Conservation (phyloP, 257 asterid species). For the Oldenlandia corymbosa region DNA sequence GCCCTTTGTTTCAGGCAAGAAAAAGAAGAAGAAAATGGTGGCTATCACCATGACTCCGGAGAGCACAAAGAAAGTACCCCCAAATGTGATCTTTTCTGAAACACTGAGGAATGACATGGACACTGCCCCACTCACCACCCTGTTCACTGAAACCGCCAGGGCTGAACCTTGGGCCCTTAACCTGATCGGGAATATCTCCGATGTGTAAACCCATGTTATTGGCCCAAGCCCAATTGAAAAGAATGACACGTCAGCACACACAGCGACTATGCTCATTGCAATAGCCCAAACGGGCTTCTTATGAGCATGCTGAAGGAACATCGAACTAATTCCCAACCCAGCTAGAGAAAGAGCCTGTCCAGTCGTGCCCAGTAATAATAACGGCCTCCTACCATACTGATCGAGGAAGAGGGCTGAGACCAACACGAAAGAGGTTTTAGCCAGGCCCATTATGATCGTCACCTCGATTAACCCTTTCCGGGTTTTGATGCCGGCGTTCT, state of each 20-base stretch:
- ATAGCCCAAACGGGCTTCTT: conserved; percentile 72
- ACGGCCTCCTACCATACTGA: conserved; percentile 68
- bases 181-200: conserved; percentile 62
- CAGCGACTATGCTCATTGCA: conserved; percentile 55
- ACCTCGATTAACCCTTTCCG: conserved; percentile 52
- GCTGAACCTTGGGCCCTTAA: conserved; percentile 71
- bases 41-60: conserved; percentile 56
- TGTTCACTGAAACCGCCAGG: conserved; percentile 67
- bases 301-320: conserved; percentile 29
- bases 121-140: conserved; percentile 70
- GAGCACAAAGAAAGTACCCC: conserved; percentile 59
- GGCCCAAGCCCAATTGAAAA: conserved; percentile 94
- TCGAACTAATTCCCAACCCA: conserved; percentile 66
- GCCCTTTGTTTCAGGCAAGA: conserved; percentile 76
- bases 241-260: conserved; percentile 72
- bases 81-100: conserved; percentile 51
- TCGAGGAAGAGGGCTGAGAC: conserved; percentile 70
- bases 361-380: conserved; percentile 48
- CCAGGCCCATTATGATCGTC: conserved; percentile 63
- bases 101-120: conserved; percentile 64
- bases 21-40: conserved; percentile 56
- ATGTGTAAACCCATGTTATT: conserved; percentile 79
- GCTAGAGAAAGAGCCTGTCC: conserved; percentile 53
- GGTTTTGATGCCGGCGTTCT: conserved; percentile 55
- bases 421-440: conserved; percentile 56